Evolutionary conservation across 495 filamentous ascomycete genomes (phyloP), one percentile per base, ranked within the genome.

Genomic region (Neurospora discreta): DNA sequence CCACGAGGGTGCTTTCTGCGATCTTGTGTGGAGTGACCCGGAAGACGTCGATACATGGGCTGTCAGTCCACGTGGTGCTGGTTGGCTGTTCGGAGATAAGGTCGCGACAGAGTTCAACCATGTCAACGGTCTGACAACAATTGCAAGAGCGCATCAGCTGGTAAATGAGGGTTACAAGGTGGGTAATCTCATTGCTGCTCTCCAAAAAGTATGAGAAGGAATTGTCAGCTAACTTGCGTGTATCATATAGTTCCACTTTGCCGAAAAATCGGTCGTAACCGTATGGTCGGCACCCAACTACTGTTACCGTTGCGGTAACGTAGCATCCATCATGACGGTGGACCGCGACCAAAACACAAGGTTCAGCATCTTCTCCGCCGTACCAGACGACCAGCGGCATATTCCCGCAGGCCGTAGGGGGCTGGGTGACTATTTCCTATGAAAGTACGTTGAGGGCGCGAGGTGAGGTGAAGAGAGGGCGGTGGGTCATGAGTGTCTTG

Each of bases 251-350:
- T 98, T 93, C 79, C 95, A 99, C 79, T 99, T 99, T 82, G 82
- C 89, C 69, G 90, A 97, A 78, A 95, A 97, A 78, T 95, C 96
- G 33, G 95, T 99, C 69, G 95, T 98, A n/a, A 99, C 95, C 0
- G 95, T 99, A 39, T 99, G 95, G 95, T 97, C 93, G 39, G 95
- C 95, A 1, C 95, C 95, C 13, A 99, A 99, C 81, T 99, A 99
- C 86, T 99, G 95, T 83, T 99, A 99, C 80, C 92, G 95, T 39
- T 99, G 95, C 77, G 95, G 95, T 69, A 99, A 99, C 76, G 90
- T 99, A 42, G 95, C 95, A 13, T 96, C 92, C 16, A 97, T 99
- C 76, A 98, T 97, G 90, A 95, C 94, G 70, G 89, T 99, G 52
- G 89, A 89, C 39, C 91, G 92, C 71, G 91, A 96, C 75, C 85